Evolutionary conservation across 2,329 filamentous ascomycete genomes (phyloP).

Genomic region (Zasmidium angulare): DNA sequence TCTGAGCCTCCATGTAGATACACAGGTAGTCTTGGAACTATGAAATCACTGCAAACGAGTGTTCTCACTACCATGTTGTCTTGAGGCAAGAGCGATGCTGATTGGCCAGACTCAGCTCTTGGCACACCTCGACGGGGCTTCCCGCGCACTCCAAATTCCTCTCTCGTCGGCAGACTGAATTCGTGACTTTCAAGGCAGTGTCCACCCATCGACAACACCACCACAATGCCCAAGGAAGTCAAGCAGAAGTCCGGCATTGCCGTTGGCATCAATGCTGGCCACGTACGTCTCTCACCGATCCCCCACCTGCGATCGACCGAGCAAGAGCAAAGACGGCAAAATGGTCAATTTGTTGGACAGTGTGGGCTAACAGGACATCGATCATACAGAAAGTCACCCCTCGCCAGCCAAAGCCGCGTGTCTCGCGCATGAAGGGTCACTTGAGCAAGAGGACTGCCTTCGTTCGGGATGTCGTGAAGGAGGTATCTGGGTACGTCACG

Average conservation of each 20-base stretch:
- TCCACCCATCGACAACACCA: constrained; percentile 21
- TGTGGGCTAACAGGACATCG: constrained; percentile 23
- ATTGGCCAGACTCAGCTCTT: background rate
- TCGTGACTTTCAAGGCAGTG: constrained; percentile 4
- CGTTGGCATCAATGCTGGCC: constrained; percentile 64
- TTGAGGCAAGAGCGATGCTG: too few relatives aligned
- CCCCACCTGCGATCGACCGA: constrained; percentile 6
- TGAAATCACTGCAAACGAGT: too few relatives aligned
- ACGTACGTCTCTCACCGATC: constrained; percentile 54
- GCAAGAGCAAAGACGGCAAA: constrained; percentile 7
- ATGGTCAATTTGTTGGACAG: constrained; percentile 4
- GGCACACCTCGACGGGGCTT: background rate
- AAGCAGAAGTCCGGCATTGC: constrained; percentile 57
- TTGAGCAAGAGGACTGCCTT: constrained; percentile 96
- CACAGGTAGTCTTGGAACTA: too few relatives aligned
- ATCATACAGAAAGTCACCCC: constrained; percentile 50
- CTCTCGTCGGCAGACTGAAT: background rate
- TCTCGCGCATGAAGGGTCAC: constrained; percentile 82
- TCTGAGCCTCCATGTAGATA: too few relatives aligned
- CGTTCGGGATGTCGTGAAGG: constrained; percentile 95
- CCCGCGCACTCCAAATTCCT: background rate
- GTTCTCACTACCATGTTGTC: too few relatives aligned
- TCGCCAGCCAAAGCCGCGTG: constrained; percentile 49
- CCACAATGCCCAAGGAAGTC: constrained; percentile 54
- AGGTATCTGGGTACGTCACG: constrained; percentile 80